Conservation (phyloP, 1,139 yeast species). For the Yamadazyma sp. region DNA sequence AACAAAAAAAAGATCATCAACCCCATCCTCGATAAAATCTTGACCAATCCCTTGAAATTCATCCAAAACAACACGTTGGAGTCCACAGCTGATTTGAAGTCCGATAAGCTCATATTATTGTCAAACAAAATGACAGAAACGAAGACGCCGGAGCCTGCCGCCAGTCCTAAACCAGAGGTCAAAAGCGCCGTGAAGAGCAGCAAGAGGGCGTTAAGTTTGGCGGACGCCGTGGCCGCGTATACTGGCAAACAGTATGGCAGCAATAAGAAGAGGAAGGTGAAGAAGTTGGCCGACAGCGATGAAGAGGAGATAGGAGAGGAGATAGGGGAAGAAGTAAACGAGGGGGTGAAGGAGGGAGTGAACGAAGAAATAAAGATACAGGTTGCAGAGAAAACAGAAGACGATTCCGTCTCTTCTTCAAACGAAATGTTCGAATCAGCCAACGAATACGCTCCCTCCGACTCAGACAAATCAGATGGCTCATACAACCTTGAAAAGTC, state of each 20-base stretch:
- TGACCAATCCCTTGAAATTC: conserved; percentile 60
- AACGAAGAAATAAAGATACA: too few relatives aligned
- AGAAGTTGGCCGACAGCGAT: conserved; percentile 19
- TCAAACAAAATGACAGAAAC: conserved; percentile 20
- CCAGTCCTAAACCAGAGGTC: too few relatives aligned
- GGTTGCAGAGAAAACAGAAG: too few relatives aligned
- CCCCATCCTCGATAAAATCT: conserved; percentile 57
- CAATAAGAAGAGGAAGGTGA: conserved; percentile 24
- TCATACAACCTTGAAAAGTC: conserved; percentile 12
- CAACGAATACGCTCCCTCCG: conserved; percentile 14
- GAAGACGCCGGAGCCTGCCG: too few relatives aligned
- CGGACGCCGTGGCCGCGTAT: conserved; percentile 62
- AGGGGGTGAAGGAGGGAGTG: conserved; percentile 2
- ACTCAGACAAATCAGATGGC: conserved; percentile 11
- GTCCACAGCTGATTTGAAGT: conserved; percentile 19
- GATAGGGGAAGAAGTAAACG: conserved; percentile 19
- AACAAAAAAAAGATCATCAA: conserved; percentile 21
- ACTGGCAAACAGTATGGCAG: conserved; percentile 50
- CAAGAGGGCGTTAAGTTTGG: conserved; percentile 51
- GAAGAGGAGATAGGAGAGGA: conserved; percentile 30
- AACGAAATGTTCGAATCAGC: conserved; percentile 16
- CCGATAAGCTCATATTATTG: conserved; percentile 44
- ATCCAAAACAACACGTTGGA: conserved; percentile 37
- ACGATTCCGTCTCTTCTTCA: too few relatives aligned
- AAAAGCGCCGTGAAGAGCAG: conserved; percentile 4